Conservation (phyloP, 129 eudicot species). For the Sambucus nigra region DNA sequence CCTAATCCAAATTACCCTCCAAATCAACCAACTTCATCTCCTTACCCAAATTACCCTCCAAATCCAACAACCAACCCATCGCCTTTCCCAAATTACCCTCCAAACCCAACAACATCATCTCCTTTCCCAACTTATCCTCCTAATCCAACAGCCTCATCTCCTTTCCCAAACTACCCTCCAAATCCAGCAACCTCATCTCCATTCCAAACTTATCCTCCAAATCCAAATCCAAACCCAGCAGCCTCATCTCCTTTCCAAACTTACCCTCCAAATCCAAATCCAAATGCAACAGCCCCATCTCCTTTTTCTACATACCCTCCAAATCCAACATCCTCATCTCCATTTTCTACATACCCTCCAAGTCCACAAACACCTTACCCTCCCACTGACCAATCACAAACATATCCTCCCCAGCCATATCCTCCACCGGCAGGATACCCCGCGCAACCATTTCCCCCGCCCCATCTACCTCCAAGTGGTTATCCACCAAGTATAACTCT, state of each 20-base stretch:
- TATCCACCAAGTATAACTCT: conserved; percentile 18
- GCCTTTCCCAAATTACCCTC: background rate
- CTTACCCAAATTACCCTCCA: background rate
- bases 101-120: background rate
- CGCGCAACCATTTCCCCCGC: conserved; percentile 3
- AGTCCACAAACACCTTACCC: conserved; percentile 5
- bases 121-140: background rate
- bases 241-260: background rate
- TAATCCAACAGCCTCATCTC: background rate
- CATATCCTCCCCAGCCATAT: conserved; percentile 15
- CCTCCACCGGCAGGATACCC: conserved; percentile 12
- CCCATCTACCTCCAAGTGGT: conserved; percentile 3
- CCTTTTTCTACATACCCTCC: conserved; percentile 7
- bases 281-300: background rate
- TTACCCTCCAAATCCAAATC: conserved; percentile 5
- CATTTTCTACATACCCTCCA: conserved; percentile 9
- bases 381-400: conserved; percentile 8
- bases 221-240: background rate
- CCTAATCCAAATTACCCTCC: conserved; percentile 1
- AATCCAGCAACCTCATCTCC: background rate
- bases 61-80: too few species aligned
- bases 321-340: background rate
- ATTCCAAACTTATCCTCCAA: background rate
- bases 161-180: background rate
- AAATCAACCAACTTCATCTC: background rate